Base-by-base conservation (phyloP, 495 filamentous ascomycete genomes). In the Evansstolkia leycettana region DNA sequence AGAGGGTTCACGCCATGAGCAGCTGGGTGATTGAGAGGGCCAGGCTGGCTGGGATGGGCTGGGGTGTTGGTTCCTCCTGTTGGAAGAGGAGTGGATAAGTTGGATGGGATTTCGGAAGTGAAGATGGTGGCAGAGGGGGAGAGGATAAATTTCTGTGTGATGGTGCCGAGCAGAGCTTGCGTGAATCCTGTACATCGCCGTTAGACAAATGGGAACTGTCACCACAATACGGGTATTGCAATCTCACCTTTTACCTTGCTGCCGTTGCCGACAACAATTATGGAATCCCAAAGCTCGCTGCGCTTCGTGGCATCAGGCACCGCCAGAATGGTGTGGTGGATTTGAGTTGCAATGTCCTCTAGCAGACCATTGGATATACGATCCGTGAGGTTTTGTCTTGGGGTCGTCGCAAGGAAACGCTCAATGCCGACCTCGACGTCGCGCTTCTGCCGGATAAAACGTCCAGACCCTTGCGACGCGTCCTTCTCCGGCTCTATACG, bases 41-140 rank as follows among this genome's bases (percentile, higher is more conserved):
- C 57, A 6, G 65, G 56, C 31, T 58, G 52, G 26, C 74, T 73
- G 14, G 73, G 64, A 33, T 74, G 78, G 6, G 76, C 80, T 0
- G 90, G 90, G 0, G 90, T 98, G 53, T 87, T 89, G 13, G 89
- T 79, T 12, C 90, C 90, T 13, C 90, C 90, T 0, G 90, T 98
- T 5, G 84, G 87, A 25, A 76, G 69, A 8, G 90, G 90, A 0
- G 90, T 96, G 29, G 81, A 82, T 51, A 93, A 71, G 56, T 87
- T 84, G 1, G 83, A 90, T 13, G 87, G 87, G 23, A 98, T 75
- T 58, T 98, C 90, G 30, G 84, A 92, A 24, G 85, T 93, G 68
- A 98, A 98, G 48, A 96, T 96, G 24, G 87, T 94, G 15, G 81
- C 86, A 28, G 82, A 88, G 0, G 90, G 90, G 3, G 87, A 89